Evolutionary conservation across 2,329 filamentous ascomycete species (phyloP).

Genomic region (Macrophomina phaseolina): DNA sequence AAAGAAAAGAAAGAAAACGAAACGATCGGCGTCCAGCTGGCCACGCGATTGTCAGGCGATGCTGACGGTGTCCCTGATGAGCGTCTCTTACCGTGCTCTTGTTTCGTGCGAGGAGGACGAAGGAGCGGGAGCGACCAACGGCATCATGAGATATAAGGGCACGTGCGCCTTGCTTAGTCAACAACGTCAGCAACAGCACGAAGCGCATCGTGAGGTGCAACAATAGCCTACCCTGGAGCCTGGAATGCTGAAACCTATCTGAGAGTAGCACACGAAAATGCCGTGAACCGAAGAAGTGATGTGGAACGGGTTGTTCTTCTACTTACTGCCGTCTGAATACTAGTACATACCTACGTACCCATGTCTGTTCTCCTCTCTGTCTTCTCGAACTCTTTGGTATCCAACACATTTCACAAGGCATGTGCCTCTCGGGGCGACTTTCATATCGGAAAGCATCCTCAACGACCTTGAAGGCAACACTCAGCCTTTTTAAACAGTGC

Average conservation of each 20-base stretch:
- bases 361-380: too few species aligned
- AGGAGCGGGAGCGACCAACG: slow-evolving; percentile 5
- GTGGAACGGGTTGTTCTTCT: not conserved
- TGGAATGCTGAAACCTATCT: not conserved
- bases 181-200: not conserved
- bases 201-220: not conserved
- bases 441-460: too few species aligned
- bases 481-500: not conserved
- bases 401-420: too few species aligned
- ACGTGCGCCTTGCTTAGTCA: not conserved
- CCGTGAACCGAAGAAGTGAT: not conserved
- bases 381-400: too few species aligned
- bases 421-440: too few species aligned
- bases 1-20: not conserved
- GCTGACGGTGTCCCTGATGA: not conserved
- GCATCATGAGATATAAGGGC: not conserved
- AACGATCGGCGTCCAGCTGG: not conserved
- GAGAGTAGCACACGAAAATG: not conserved
- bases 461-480: too few species aligned
- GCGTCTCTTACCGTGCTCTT: not conserved
- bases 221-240: not conserved
- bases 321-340: slow-evolving; percentile 1
- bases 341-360: not conserved
- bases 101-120: slow-evolving; percentile 1
- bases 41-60: not conserved